A percentile compares a stretch with the other conserved stretches of the same genome.
These are phyloP conservation scores for Candida silvatica DNA, from an alignment of 805 yeast genomes.

Conservation along the genomic window DNA sequence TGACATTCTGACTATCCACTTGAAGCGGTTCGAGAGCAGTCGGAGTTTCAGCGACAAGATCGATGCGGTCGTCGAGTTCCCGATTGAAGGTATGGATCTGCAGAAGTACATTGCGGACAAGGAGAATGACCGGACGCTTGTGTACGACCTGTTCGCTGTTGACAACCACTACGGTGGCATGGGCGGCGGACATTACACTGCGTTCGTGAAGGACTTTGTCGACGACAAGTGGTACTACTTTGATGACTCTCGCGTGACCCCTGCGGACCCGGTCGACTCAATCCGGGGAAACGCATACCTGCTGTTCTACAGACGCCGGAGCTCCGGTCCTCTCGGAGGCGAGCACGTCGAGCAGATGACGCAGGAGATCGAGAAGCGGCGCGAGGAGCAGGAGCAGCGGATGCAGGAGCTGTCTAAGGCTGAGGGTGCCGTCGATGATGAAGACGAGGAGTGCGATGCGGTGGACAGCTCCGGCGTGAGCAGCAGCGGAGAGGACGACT, in stretches of 20 bases:
- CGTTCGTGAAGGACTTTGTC: constrained; percentile 71
- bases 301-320: constrained; percentile 65
- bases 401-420: constrained; percentile 3
- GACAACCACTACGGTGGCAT: constrained; percentile 95
- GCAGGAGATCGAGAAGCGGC: constrained; percentile 25
- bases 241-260: constrained; percentile 73
- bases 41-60: constrained; percentile 85
- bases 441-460: not conserved
- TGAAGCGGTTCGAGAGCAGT: constrained; percentile 83
- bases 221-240: constrained; percentile 83
- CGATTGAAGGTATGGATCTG: constrained; percentile 76
- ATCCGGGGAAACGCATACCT: constrained; percentile 79
- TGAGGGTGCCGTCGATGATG: not conserved
- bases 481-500: not conserved
- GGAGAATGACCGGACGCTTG: constrained; percentile 25
- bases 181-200: constrained; percentile 97
- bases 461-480: not conserved
- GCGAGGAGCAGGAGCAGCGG: constrained; percentile 6
- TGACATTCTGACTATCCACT: constrained; percentile 80
- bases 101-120: constrained; percentile 39
- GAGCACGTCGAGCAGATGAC: constrained; percentile 32
- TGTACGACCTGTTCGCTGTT: constrained; percentile 85
- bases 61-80: constrained; percentile 77
- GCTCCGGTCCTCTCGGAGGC: constrained; percentile 37
- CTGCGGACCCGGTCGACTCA: constrained; percentile 49